Evolutionary conservation across 1,139 yeast species (phyloP), one percentile per base, ranked within the genome.

Genomic region (Kodamaea fungicola): DNA sequence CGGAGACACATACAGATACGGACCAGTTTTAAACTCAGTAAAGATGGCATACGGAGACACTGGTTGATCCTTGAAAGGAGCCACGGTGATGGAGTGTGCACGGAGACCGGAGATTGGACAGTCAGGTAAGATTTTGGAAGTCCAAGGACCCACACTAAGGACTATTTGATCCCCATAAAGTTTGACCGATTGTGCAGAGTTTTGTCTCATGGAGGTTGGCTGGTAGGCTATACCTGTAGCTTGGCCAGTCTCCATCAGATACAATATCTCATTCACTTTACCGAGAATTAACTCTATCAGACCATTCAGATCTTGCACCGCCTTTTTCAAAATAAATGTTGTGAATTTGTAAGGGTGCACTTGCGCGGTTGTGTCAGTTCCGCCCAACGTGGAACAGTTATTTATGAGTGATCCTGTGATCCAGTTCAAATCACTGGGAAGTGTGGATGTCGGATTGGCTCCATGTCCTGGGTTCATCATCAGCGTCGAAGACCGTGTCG

Each of bases 271-370:
- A 30, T 75, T 77, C 23, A 87, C 96, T 61, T 87, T 86, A 27
- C 97, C 98, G 39, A 86, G 71, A 22, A 90, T 72, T 37, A 92
- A 67, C 49, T 86, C 95, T 12, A 89, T 85, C n/a, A 88, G 80
- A 2, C 95, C 96, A 2, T 83, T 66, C 33, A 71, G 53, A 29
- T 59, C 58, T 50, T 85, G 90, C 44, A 85, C 78, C 25, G 96
- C 95, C 57, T 86, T 84, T 47, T 80, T 78, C 46, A 92, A 67
- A 8, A 92, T 70, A 53, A 76, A 84, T 40, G 83, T 86, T 22
- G 97, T 90, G 59, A 92, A 90, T 57, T 84, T 83, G 64, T 85
- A 88, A 2, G 98, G 98, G 57, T 92, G 97, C 8, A 92, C 96
- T 61, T 92, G 98, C 0, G 97, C 97, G 1, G 97, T 90, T 8